Conservation (phyloP, 352 stramenopile species). For the Blastocystis sp. region DNA sequence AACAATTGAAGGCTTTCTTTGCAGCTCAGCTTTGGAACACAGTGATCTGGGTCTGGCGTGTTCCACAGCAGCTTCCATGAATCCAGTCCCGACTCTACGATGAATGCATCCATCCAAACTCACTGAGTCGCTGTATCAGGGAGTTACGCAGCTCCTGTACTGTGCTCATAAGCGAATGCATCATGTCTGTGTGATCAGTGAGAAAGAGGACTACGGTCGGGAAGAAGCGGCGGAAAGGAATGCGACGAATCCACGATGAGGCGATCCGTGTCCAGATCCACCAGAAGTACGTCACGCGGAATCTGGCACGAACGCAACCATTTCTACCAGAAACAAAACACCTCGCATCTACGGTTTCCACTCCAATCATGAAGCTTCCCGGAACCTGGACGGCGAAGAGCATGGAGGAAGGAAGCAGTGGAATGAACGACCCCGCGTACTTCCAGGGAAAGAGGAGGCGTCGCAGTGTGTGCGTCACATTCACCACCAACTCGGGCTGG, state of each 20-base stretch:
- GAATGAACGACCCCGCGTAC: constrained; percentile 29
- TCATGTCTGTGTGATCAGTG: not conserved
- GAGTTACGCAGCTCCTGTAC: not conserved
- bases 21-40: not conserved
- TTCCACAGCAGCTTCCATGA: constrained; percentile 20
- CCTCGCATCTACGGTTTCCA: not conserved
- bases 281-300: not conserved
- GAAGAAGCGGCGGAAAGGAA: not conserved
- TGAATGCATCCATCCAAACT: too few species aligned
- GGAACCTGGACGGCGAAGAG: constrained; percentile 33
- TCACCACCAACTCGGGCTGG: not conserved
- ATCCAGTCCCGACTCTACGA: too few species aligned
- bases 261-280: not conserved
- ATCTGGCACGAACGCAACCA: not conserved
- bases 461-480: constrained; percentile 8
- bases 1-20: not conserved
- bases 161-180: not conserved
- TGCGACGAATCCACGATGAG: not conserved
- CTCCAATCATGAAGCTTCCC: constrained; percentile 28
- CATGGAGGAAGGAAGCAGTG: constrained; percentile 35
- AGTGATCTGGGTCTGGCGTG: not conserved
- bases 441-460: constrained; percentile 39
- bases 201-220: constrained; percentile 21
- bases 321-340: not conserved
- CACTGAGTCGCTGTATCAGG: not conserved